These are phyloP conservation scores for Cyberlindnera mississippiensis DNA, from an alignment of 805 yeast species.

Conservation along the genomic window DNA sequence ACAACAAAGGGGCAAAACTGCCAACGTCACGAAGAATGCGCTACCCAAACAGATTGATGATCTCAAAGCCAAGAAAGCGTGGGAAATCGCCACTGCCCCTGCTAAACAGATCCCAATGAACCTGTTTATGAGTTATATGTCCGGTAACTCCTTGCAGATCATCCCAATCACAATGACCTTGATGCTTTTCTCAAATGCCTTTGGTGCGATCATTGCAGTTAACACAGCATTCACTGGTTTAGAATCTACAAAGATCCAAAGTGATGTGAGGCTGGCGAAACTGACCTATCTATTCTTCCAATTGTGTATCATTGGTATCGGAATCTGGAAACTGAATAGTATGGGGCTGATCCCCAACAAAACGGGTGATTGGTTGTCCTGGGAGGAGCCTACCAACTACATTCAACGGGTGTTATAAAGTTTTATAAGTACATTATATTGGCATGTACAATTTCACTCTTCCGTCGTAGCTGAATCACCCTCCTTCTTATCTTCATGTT, in stretches of 20 bases:
- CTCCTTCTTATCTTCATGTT: not conserved
- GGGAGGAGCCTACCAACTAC: slow-evolving; percentile 50
- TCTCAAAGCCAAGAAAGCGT: slow-evolving; percentile 48
- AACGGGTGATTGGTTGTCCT: slow-evolving; percentile 86
- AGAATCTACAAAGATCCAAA: slow-evolving; percentile 34
- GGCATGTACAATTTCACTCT: not conserved
- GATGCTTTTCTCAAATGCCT: slow-evolving; percentile 75
- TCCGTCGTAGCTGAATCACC: not conserved
- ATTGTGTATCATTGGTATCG: slow-evolving; percentile 60
- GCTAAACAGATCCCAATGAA: slow-evolving; percentile 90
- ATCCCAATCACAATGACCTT: slow-evolving; percentile 89
- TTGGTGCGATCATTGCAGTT: slow-evolving; percentile 63
- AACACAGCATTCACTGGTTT: slow-evolving; percentile 50
- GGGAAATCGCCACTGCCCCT: slow-evolving; percentile 83
- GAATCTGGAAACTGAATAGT: slow-evolving; percentile 75
- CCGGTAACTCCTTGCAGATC: slow-evolving; percentile 85
- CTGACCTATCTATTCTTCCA: slow-evolving; percentile 41
- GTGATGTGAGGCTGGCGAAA: slow-evolving; percentile 28
- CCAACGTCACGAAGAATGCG: slow-evolving; percentile 1
- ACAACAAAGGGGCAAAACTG: slow-evolving; percentile 1
- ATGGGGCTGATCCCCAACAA: slow-evolving; percentile 93
- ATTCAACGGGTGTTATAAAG: slow-evolving; percentile 9
- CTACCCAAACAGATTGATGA: slow-evolving; percentile 12
- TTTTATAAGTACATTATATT: no score
- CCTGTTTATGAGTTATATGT: slow-evolving; percentile 83